Conservation (phyloP, 305 asterid genomes). For the Fraxinus floribunda region DNA sequence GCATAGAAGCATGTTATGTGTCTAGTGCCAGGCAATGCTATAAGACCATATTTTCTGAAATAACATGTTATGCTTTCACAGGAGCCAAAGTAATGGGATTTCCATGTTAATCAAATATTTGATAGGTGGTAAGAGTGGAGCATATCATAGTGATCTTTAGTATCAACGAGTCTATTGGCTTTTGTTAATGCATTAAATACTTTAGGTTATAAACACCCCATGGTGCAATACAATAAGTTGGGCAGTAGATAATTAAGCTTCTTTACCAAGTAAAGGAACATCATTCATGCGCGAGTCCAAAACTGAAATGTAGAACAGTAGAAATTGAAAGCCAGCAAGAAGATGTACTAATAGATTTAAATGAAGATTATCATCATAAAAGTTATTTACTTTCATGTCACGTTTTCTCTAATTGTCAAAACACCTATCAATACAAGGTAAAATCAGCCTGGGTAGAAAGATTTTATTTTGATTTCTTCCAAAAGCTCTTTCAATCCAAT, state of each 20-base stretch:
- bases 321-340: conserved; percentile 1
- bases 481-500: neutral
- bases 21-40: neutral
- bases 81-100: neutral
- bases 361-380: neutral
- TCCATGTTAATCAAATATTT: neutral
- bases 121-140: neutral
- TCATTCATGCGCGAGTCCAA: neutral
- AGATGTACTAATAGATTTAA: neutral
- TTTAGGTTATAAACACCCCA: neutral
- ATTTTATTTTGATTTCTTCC: neutral
- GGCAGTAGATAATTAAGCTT: neutral
- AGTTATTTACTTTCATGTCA: neutral
- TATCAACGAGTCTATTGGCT: neutral
- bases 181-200: neutral
- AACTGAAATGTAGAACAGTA: neutral
- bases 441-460: neutral
- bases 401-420: neutral
- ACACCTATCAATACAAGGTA: neutral
- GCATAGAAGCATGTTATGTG: neutral
- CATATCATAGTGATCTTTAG: neutral
- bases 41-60: neutral
- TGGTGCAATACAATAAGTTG: neutral
- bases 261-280: neutral
- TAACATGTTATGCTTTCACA: neutral